Evolutionary conservation across 768 basidiomycete genomes (phyloP).

Genomic region (Tricholoma matsutake): DNA sequence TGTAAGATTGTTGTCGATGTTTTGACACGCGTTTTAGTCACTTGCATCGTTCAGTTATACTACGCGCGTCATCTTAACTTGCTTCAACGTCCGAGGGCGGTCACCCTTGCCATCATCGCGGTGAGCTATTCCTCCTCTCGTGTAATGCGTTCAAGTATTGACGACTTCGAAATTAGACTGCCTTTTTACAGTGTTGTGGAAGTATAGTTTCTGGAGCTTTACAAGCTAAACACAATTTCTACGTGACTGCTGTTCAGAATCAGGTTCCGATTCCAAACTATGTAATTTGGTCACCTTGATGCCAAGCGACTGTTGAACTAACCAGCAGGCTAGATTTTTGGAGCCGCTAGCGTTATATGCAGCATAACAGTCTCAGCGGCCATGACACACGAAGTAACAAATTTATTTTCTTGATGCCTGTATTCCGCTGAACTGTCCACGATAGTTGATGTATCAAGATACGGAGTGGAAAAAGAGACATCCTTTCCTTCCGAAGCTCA

Average conservation of each 20-base stretch:
- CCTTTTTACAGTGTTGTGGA: background rate
- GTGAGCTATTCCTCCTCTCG: background rate
- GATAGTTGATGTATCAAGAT: conserved; percentile 3
- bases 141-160: background rate
- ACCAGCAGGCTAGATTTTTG: background rate
- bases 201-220: background rate
- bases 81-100: background rate
- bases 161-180: background rate
- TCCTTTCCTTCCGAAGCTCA: conserved; percentile 1
- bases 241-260: background rate
- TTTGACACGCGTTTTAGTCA: background rate
- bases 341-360: background rate
- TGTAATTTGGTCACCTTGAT: background rate
- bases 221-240: background rate
- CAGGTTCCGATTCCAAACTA: background rate
- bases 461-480: conserved; percentile 1
- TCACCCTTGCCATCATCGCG: background rate
- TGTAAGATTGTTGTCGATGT: background rate
- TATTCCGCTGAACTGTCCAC: background rate
- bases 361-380: background rate
- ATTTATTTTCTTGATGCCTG: background rate
- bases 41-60: background rate
- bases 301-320: background rate
- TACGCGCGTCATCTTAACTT: background rate
- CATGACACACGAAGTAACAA: conserved; percentile 2